Percentiles rank a stretch among this genome's conserved stretches.
Conservation (phyloP, 148 eudicot species). For the Suaeda aralocaspica region DNA sequence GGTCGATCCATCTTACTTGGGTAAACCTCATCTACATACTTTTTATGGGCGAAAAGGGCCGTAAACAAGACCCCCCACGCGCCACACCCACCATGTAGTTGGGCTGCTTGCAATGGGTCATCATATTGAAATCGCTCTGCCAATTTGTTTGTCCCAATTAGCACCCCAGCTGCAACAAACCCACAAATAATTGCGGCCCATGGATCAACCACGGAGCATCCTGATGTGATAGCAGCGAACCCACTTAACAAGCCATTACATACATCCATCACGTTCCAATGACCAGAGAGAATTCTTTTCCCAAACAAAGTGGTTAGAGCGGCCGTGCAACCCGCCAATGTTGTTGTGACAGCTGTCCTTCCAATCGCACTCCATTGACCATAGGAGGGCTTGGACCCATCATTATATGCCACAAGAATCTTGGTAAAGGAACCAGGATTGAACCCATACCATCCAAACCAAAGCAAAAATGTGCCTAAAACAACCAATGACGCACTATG, state of each 20-base stretch:
- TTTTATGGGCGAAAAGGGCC: conserved; percentile 45
- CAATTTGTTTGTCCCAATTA: conserved; percentile 43
- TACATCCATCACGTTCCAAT: conserved; percentile 39
- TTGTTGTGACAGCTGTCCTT: conserved; percentile 42
- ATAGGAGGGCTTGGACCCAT: conserved; percentile 16
- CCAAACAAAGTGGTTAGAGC: conserved; percentile 37
- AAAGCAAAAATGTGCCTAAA: conserved; percentile 36
- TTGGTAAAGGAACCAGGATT: conserved; percentile 41
- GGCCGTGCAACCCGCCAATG: conserved; percentile 36
- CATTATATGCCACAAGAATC: conserved; percentile 20
- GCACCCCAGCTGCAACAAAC: conserved; percentile 46
- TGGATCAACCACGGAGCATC: conserved; percentile 42
- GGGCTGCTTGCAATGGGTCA: conserved; percentile 64
- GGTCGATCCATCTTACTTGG: conserved; percentile 37
- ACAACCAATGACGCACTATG: conserved; percentile 42
- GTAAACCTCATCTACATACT: conserved; percentile 52
- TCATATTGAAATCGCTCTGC: conserved; percentile 45
- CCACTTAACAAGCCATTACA: conserved; percentile 44
- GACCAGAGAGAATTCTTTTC: conserved; percentile 31
- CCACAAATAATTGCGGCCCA: conserved; percentile 42
- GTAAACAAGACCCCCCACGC: conserved; percentile 63
- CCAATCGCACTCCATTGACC: conserved; percentile 48
- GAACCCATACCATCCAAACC: conserved; percentile 72
- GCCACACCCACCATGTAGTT: conserved; percentile 62
- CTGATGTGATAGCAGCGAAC: conserved; percentile 43